Evolutionary conservation across 768 basidiomycete species (phyloP).

Genomic region (Suillus decipiens): DNA sequence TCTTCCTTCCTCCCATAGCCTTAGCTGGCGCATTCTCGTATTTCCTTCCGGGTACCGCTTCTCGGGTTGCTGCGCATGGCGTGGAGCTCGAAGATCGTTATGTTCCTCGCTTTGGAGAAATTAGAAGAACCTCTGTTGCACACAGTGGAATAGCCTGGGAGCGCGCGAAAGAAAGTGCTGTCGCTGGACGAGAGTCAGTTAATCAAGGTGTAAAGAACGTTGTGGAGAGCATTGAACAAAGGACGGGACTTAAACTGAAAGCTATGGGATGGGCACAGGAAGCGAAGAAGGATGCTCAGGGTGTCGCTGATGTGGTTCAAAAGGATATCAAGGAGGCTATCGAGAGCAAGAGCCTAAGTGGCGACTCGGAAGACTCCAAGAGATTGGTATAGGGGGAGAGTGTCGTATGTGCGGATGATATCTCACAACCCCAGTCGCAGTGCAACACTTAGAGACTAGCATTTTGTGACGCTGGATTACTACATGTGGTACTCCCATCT

Average conservation of each 20-base stretch:
- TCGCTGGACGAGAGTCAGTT: conserved; percentile 45
- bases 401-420: neutral
- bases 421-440: neutral
- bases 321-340: conserved; percentile 26
- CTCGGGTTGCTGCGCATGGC: conserved; percentile 67
- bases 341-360: conserved; percentile 2
- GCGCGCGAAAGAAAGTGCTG: conserved; percentile 52
- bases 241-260: conserved; percentile 76
- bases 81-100: conserved; percentile 70
- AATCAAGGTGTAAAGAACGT: conserved; percentile 45
- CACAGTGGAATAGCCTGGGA: conserved; percentile 63
- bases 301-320: conserved; percentile 25
- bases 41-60: conserved; percentile 84
- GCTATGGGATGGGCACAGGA: conserved; percentile 47
- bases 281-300: conserved; percentile 24
- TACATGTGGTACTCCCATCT: neutral
- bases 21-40: conserved; percentile 69
- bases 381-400: neutral
- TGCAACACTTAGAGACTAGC: neutral
- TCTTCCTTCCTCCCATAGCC: conserved; percentile 76
- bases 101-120: conserved; percentile 66
- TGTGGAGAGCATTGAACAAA: conserved; percentile 60
- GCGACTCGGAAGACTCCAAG: conserved; percentile 5
- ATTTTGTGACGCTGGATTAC: neutral
- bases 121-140: conserved; percentile 63